Conservation (phyloP, 257 asterid genomes). For the Lavandula angustifolia region DNA sequence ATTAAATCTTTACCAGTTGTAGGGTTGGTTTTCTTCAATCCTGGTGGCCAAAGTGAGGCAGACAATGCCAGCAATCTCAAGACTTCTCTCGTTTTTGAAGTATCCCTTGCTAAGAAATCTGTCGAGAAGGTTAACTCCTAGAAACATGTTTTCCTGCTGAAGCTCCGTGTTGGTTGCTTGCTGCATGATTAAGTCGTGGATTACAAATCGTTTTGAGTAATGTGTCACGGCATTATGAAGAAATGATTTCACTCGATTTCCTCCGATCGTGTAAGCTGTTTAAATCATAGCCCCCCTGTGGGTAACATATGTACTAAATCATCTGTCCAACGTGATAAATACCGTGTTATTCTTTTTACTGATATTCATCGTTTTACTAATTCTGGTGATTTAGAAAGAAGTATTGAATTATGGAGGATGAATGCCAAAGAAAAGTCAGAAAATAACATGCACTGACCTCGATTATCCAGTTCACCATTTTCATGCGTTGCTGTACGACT, state of each 20-base stretch:
- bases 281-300: neutral
- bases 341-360: neutral
- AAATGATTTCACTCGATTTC: no score
- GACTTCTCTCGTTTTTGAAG: constrained; percentile 64
- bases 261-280: neutral
- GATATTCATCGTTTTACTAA: neutral
- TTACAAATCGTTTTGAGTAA: neutral
- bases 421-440: neutral
- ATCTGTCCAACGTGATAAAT: neutral
- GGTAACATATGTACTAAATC: neutral
- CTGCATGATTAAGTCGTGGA: constrained; percentile 44
- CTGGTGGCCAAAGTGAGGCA: constrained; percentile 92
- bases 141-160: constrained; percentile 86
- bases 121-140: constrained; percentile 82
- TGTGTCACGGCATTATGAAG: neutral
- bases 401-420: neutral
- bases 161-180: constrained; percentile 65
- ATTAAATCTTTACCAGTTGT: constrained; percentile 59
- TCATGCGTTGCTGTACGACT: constrained; percentile 75
- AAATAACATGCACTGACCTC: constrained; percentile 54
- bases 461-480: constrained; percentile 92
- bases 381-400: neutral
- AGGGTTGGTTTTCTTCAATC: constrained; percentile 95
- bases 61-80: constrained; percentile 88
- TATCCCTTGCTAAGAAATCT: constrained; percentile 81